A percentile compares a stretch with the other conserved stretches of the same genome.
phyloP scores from a whole-genome alignment of 495 filamentous ascomycete species.

The Amorphotheca resinae region DNA sequence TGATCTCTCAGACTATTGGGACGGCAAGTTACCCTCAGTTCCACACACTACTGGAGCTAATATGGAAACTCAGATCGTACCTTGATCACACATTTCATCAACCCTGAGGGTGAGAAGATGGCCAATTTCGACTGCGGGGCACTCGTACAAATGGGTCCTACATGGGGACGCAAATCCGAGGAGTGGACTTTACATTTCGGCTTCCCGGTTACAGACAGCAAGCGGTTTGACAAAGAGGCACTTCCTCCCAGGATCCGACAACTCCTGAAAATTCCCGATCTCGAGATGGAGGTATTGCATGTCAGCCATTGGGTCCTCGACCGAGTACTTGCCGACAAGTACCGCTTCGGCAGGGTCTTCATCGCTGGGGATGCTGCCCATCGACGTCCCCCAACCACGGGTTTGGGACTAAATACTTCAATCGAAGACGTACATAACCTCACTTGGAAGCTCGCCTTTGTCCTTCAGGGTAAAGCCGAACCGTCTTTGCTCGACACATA shows the following conservation, averaged over 20 bases:
- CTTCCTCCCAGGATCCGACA: neutral
- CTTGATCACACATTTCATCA: neutral
- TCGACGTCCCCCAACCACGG: constrained; percentile 34
- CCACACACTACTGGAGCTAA: neutral
- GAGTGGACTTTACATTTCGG: constrained; percentile 4
- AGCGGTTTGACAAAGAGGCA: neutral
- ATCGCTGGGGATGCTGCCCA: constrained; percentile 35
- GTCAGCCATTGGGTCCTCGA: constrained; percentile 30
- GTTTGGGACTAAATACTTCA: constrained; percentile 35
- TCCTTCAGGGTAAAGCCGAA: constrained; percentile 22
- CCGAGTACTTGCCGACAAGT: constrained; percentile 29
- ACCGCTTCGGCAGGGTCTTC: constrained; percentile 30
- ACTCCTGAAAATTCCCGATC: constrained; percentile 15
- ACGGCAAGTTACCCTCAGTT: too few species aligned
- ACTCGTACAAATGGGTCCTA: constrained; percentile 1
- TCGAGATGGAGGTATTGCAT: constrained; percentile 22
- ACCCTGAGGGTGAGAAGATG: neutral
- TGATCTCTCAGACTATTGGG: constrained; percentile 9
- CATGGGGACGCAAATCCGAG: constrained; percentile 6
- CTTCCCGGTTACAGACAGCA: neutral
- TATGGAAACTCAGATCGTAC: too few species aligned
- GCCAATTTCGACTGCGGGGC: neutral
- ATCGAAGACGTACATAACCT: constrained; percentile 37
- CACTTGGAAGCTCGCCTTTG: constrained; percentile 33
- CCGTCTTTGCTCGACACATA: constrained; percentile 23